Conservation (phyloP, 2,329 filamentous ascomycete species). For the Xylaria sp. region DNA sequence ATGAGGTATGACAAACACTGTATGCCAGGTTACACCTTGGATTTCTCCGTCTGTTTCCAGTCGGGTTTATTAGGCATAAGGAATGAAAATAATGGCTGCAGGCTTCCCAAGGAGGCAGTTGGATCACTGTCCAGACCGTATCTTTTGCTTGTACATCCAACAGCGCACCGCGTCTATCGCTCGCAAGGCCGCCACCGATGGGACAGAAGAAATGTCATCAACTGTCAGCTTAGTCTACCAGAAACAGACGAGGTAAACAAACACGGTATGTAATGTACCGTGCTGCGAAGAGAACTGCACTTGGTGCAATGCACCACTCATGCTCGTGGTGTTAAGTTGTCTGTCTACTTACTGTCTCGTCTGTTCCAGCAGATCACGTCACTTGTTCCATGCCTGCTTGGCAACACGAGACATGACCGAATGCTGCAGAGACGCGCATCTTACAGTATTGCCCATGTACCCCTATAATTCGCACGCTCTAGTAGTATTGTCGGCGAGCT, state of each 20-base stretch:
- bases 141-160: no score
- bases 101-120: not conserved
- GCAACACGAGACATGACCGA: constrained; percentile 34
- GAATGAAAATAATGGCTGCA: not conserved
- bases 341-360: not conserved
- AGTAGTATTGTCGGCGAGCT: constrained; percentile 27
- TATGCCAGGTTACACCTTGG: not conserved
- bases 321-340: not conserved
- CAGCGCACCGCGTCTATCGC: not conserved
- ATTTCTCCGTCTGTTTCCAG: not conserved
- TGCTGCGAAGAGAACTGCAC: not conserved
- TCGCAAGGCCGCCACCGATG: not conserved
- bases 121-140: not conserved
- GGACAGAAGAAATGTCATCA: constrained; percentile 19
- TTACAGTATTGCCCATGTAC: not conserved
- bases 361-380: constrained; percentile 22
- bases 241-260: constrained; percentile 11
- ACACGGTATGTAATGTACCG: constrained; percentile 14
- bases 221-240: constrained; percentile 12
- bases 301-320: not conserved
- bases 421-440: constrained; percentile 34
- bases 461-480: not conserved
- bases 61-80: not conserved
- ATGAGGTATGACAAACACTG: not conserved
- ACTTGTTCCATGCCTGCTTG: constrained; percentile 12